Evolutionary conservation across 495 filamentous ascomycete species (phyloP).

Genomic region (Xylaria castorea): DNA sequence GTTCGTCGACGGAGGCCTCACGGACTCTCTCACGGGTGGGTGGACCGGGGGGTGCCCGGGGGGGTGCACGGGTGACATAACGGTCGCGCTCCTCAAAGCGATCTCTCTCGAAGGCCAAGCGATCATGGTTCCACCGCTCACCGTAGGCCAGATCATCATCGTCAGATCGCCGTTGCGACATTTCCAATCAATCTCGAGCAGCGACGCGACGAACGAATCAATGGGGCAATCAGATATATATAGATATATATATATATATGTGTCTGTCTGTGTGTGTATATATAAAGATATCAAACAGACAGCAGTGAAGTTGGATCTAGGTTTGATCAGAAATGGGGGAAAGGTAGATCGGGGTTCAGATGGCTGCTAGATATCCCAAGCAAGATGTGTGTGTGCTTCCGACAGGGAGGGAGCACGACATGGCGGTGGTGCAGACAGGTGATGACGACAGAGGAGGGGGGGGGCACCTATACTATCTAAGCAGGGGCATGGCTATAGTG

Average conservation of each 20-base stretch:
- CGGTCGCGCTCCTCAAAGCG: constrained; percentile 47
- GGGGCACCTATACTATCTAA: no score
- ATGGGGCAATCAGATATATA: not conserved
- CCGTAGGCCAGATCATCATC: constrained; percentile 46
- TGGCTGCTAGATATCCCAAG: constrained; percentile 2
- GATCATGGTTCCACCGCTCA: constrained; percentile 54
- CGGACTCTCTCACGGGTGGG: constrained; percentile 28
- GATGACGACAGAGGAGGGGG: constrained; percentile 25
- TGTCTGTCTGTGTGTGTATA: no score
- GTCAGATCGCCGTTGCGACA: constrained; percentile 38
- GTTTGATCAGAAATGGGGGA: not conserved
- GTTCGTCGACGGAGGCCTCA: constrained; percentile 42
- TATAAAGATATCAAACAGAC: not conserved
- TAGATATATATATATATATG: no score
- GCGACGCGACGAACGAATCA: not conserved
- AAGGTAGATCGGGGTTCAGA: constrained; percentile 5
- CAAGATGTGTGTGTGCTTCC: not conserved
- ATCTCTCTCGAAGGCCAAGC: constrained; percentile 43
- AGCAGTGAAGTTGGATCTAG: not conserved
- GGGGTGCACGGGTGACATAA: constrained; percentile 31
- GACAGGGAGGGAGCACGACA: constrained; percentile 8
- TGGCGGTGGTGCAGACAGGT: not conserved
- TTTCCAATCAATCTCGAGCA: not conserved
- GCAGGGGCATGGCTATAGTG: not conserved
- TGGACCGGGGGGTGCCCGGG: constrained; percentile 11